Conservation (phyloP, 2,329 filamentous ascomycete species). For the Lecanicillium sp. region DNA sequence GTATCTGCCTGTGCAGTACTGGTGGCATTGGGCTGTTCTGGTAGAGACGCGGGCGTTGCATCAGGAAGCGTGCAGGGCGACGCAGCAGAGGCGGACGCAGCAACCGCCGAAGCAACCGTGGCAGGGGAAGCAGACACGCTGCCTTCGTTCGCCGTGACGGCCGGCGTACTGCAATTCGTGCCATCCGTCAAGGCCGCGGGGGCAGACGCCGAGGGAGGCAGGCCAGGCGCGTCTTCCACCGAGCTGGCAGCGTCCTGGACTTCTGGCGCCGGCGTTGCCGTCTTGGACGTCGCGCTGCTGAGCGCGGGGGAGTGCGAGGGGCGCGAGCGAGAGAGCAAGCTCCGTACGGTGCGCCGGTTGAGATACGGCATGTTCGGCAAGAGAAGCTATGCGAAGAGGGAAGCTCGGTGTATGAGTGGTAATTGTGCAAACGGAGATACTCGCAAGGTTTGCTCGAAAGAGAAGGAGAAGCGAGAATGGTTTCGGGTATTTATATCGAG, state of each 20-base stretch:
- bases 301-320: background rate
- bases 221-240: background rate
- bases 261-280: background rate
- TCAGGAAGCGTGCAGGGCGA: no score
- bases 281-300: background rate
- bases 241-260: background rate
- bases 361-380: slow-evolving; percentile 4
- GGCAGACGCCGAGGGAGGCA: background rate
- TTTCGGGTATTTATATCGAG: no score
- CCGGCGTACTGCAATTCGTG: background rate
- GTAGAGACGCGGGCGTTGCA: no score
- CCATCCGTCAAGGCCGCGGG: background rate
- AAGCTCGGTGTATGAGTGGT: background rate
- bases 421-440: background rate
- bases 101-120: no score
- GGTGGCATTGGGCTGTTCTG: no score
- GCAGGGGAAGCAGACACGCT: background rate
- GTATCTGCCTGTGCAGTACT: no score
- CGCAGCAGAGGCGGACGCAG: no score
- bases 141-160: slow-evolving; percentile 2
- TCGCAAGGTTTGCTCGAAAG: slow-evolving; percentile 2
- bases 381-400: background rate
- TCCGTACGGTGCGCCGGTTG: slow-evolving; percentile 5
- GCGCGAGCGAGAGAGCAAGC: slow-evolving; percentile 1
- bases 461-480: background rate